phyloP scores from a whole-genome alignment of 495 filamentous ascomycete species.

The Xylaria acuta region DNA sequence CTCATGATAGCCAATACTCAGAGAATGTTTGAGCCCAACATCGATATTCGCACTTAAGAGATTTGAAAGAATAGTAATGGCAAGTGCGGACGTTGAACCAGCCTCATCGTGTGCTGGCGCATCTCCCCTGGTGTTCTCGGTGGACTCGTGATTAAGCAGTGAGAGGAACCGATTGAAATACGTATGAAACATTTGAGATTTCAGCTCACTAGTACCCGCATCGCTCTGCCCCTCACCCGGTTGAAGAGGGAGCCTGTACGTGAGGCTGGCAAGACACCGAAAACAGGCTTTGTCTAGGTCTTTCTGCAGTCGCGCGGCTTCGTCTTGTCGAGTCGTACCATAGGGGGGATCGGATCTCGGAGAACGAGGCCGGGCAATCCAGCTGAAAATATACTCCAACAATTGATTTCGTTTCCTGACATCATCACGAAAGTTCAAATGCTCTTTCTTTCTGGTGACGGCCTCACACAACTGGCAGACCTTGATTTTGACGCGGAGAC shows the following conservation, averaged over 20 bases:
- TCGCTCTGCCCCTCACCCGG: slow-evolving; percentile 67
- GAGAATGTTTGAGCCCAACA: slow-evolving; percentile 68
- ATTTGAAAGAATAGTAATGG: slow-evolving; percentile 69
- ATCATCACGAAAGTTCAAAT: slow-evolving; percentile 69
- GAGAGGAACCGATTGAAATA: slow-evolving; percentile 70
- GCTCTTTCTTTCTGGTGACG: slow-evolving; percentile 68
- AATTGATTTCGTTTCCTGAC: slow-evolving; percentile 69
- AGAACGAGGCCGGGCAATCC: slow-evolving; percentile 64
- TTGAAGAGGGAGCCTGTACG: slow-evolving; percentile 67
- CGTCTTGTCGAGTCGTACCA: slow-evolving; percentile 51
- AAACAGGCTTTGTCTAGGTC: slow-evolving; percentile 70
- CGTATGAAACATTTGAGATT: slow-evolving; percentile 68
- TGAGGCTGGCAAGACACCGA: slow-evolving; percentile 64
- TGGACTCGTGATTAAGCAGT: slow-evolving; percentile 60
- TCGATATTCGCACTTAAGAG: slow-evolving; percentile 72
- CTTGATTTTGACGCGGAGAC: slow-evolving; percentile 67
- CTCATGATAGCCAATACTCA: slow-evolving; percentile 71
- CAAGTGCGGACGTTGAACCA: slow-evolving; percentile 60
- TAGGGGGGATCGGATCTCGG: slow-evolving; percentile 37
- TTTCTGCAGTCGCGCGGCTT: slow-evolving; percentile 59
- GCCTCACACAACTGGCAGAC: slow-evolving; percentile 69
- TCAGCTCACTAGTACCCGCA: slow-evolving; percentile 66
- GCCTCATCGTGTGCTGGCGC: slow-evolving; percentile 49
- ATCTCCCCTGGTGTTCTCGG: slow-evolving; percentile 49
- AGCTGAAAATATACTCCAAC: slow-evolving; percentile 66